Base-by-base conservation (phyloP, 2,329 filamentous ascomycete genomes). In the Phialemoniopsis sp. region DNA sequence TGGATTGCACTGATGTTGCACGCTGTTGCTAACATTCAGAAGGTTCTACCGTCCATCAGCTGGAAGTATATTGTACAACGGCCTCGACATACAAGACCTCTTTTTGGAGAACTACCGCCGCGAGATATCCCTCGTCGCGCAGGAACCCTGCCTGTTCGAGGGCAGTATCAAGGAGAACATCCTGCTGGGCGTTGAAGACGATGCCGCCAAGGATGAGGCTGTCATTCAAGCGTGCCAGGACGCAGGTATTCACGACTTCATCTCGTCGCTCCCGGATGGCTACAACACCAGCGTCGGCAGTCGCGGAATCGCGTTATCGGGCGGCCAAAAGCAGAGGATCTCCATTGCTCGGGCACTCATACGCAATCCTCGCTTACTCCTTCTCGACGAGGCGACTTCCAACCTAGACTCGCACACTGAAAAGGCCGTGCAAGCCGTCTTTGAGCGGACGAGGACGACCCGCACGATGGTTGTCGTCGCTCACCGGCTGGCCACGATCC, bases 391-490 rank as follows among this genome's bases (percentile, higher is more conserved):
- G 28, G 44, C 42, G 4, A 42, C 42, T 10, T 46, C 44, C 17
- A 44, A 38, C 32, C 40, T 48, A 28, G 46, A 48, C 37, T 43
- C 44, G 10, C 40, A 46, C 36, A 48, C 46, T 14, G 46, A 48
- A 32, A 37, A 37, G 29, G 40, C 42, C 34, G 45, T 47, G n/a
- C 45, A 47, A 39, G 40, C 38, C 5, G 40, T 48, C n/a, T 43
- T 45, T 14, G 46, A 46, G 40, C 32, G 40, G 37, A 39, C 77
- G 3, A 68, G 75, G 4, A 67, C 72, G 54, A 48, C 39, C 14
- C 66, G 78, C 36, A 82, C 78, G 39, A 86, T 81, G 0, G 79
- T 86, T 42, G 80, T 80, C 2, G 81, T 86, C 7, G 82, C 82
- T 12, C 82, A 86, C 59, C 67, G 82, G 21, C 59, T 86, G 8